Base-by-base conservation (phyloP, 441 rosid species). In the Euphorbia schlechtendalii region DNA sequence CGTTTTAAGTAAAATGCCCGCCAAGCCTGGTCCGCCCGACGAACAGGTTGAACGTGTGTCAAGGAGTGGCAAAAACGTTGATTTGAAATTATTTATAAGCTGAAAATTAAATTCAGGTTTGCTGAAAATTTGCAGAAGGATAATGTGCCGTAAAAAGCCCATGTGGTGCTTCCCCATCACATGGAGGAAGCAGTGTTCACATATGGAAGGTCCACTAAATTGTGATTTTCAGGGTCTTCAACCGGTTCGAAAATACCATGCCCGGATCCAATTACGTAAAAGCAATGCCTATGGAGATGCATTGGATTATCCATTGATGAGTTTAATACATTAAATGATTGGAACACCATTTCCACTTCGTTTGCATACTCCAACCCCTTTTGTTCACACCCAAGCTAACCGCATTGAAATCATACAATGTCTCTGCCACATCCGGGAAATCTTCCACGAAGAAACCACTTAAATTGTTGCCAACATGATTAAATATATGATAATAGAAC, bases 241-340 rank as follows among this genome's bases (percentile, higher is more conserved):
- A 20, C 70, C 3, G 38, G 7, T 22, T 73, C 68, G 34, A 75
- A 78, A 45, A 56, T 64, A 0, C 82, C 82, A 1, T 10, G 4
- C 24, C 77, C 80, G 0, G 58, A 40, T 3, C 74, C 77, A 0
- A 73, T 70, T 0, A 70, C 64, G 24, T 70, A 78, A 25, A 75
- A 78, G 51, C 67, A 54, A 17, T 73, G 58, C 0, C 82, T 80
- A 22, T 79, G 82, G 55, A 78, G 62, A 43, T 78, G 82, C 77
- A 79, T 68, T 0, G 78, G 82, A 27, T 69, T 77, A 54, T 53
- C 71, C 51, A 61, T 69, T 0, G 71, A 58, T 0, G 65, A 69
- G 18, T 67, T 46, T 2, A 69, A 15, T 3, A 68, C 53, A 28
- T 76, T 79, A 8, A 71, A 53, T 11, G 68, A 72, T 21, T 79